Base-by-base conservation (phyloP, 495 filamentous ascomycete species). In the Amniculicola lignicola region DNA sequence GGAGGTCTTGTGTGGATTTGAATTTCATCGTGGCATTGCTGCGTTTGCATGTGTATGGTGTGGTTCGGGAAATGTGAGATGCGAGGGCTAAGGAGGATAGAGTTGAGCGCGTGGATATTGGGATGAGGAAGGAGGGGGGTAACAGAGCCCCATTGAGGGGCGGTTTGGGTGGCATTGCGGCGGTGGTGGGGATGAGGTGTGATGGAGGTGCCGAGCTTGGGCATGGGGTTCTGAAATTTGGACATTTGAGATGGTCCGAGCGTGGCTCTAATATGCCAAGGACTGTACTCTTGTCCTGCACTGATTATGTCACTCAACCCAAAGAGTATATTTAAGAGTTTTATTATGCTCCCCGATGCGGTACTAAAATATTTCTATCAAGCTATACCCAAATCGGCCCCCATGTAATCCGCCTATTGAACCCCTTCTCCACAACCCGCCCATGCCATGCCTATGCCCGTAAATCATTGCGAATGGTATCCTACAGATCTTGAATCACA, bases 1-100 rank as follows among this genome's bases (percentile, higher is more conserved):
- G 66, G 85, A 89, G 53, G 74, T 87, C 46, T 54, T 54, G 36
- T 22, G 54, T 62, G 11, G 65, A 65, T 44, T 62, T 61, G 37
- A 72, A n/a, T n/a, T n/a, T n/a, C n/a, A n/a, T n/a, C n/a, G n/a
- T n/a, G n/a, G n/a, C n/a, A n/a, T n/a, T 63, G 46, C 59, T 66
- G 27, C 69, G 67, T 58, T 49, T 38, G 28, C 52, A 21, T 7
- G 59, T 63, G 36, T 44, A 44, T 2, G 67, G 85, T 88, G 51
- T 76, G 35, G 27, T 21, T 24, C 66, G 64, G 61, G 14, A 2
- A 45, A 27, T 41, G 40, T 15, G 59, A 14, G 12, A 38, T 38
- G 25, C 9, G 38, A 28, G 52, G 52, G 51, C 41, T 29, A 31
- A 64, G 50, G 29, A n/a, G n/a, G n/a, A n/a, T n/a, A n/a, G n/a